Conservation (phyloP, 2,329 filamentous ascomycete genomes). For the Hymenotorrendiella dingleyae region DNA sequence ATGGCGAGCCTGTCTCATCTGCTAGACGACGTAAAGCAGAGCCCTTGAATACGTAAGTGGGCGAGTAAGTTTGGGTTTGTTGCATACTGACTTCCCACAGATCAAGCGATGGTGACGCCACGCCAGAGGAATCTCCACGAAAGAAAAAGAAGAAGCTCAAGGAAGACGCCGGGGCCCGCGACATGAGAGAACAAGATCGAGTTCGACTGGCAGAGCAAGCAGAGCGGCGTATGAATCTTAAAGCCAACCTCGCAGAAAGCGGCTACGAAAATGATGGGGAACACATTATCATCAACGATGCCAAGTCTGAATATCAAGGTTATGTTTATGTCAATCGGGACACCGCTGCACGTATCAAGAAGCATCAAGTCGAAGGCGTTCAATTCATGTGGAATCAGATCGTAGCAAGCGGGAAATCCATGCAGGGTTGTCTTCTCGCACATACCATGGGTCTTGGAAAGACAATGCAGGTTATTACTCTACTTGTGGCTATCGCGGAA, state of each 20-base stretch:
- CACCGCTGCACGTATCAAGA: slow-evolving; percentile 63
- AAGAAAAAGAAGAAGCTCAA: slow-evolving; percentile 36
- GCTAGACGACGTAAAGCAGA: slow-evolving; percentile 33
- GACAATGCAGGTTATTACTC: slow-evolving; percentile 82
- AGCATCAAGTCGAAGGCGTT: slow-evolving; percentile 75
- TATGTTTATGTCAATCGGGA: slow-evolving; percentile 58
- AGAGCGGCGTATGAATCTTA: slow-evolving; percentile 42
- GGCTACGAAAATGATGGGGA: slow-evolving; percentile 39
- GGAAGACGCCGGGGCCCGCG: slow-evolving; percentile 39
- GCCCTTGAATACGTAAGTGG: slow-evolving; percentile 10
- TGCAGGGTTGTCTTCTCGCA: slow-evolving; percentile 74
- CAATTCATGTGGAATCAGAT: slow-evolving; percentile 87
- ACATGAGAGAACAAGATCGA: slow-evolving; percentile 50
- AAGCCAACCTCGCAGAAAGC: slow-evolving; percentile 39
- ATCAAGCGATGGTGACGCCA: slow-evolving; percentile 9
- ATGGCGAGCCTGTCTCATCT: slow-evolving; percentile 30
- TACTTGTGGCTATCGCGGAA: slow-evolving; percentile 70
- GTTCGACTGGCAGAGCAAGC: slow-evolving; percentile 49
- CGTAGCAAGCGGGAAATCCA: slow-evolving; percentile 45
- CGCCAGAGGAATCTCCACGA: slow-evolving; percentile 9
- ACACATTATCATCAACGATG: slow-evolving; percentile 59
- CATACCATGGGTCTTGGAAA: slow-evolving; percentile 93
- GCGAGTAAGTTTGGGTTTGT: background rate
- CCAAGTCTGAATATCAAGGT: slow-evolving; percentile 52
- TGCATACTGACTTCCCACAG: background rate